These are phyloP conservation scores for Penicillium paradoxum DNA, from an alignment of 495 filamentous ascomycete genomes.

Conservation along the genomic window DNA sequence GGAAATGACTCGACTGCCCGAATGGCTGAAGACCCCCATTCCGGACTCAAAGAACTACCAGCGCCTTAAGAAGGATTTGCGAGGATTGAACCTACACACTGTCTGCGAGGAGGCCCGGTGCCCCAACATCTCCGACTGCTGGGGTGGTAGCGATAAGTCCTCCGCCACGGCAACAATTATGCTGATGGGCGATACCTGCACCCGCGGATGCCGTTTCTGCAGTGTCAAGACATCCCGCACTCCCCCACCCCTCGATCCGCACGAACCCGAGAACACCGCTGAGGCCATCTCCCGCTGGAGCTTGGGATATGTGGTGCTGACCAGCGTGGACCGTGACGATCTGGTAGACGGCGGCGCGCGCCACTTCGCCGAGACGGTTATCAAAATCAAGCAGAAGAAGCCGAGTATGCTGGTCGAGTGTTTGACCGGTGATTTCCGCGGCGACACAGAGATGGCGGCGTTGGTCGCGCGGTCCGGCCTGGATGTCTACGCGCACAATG, in stretches of 20 bases:
- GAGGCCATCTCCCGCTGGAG: conserved; percentile 93
- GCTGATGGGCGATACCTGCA: conserved; percentile 99
- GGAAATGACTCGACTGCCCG: conserved; percentile 84
- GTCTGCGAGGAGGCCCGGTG: conserved; percentile 97
- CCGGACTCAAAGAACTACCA: conserved; percentile 82
- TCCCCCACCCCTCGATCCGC: conserved; percentile 82
- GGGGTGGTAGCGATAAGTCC: conserved; percentile 83
- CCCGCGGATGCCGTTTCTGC: conserved; percentile 94
- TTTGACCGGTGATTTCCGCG: conserved; percentile 83
- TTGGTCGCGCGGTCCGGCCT: conserved; percentile 80
- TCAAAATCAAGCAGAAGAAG: conserved; percentile 86
- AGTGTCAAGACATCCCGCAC: conserved; percentile 80
- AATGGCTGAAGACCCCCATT: conserved; percentile 95
- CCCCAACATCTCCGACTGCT: conserved; percentile 96
- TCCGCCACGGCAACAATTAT: conserved; percentile 97
- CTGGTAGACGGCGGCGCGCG: conserved; percentile 78
- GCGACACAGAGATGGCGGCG: conserved; percentile 75
- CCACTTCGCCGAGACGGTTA: conserved; percentile 93
- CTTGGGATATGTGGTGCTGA: conserved; percentile 91
- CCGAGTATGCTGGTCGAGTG: conserved; percentile 89
- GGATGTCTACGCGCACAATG: conserved; percentile 95
- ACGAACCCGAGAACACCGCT: conserved; percentile 95
- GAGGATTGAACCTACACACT: conserved; percentile 85
- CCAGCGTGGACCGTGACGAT: conserved; percentile 90
- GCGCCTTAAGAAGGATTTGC: conserved; percentile 86